Evolutionary conservation across 306 rosid genomes (phyloP).

Genomic region (Carpinus fangiana): DNA sequence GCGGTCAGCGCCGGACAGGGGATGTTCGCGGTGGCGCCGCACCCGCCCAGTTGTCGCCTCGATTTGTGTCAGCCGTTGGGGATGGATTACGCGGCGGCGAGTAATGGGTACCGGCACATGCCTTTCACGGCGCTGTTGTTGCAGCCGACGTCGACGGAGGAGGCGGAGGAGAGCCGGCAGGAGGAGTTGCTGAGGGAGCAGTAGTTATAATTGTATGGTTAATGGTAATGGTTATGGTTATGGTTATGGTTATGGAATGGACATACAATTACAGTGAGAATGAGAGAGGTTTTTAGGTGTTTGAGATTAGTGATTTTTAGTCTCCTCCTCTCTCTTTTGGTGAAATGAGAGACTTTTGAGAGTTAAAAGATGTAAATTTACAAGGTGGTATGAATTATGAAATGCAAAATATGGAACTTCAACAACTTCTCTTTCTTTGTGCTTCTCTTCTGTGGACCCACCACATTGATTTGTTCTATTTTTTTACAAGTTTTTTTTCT

Average conservation of each 20-base stretch:
- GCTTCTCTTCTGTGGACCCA: too few species aligned
- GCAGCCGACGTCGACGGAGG: constrained; percentile 58
- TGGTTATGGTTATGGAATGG: background rate
- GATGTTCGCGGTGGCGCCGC: constrained; percentile 39
- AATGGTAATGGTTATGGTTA: too few species aligned
- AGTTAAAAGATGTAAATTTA: constrained; percentile 34
- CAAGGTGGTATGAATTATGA: background rate
- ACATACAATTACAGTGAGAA: background rate
- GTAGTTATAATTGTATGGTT: constrained; percentile 3
- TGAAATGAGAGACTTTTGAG: background rate
- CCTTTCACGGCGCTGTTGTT: constrained; percentile 81
- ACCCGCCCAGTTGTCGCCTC: constrained; percentile 59
- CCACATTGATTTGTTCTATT: too few species aligned
- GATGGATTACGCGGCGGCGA: constrained; percentile 41
- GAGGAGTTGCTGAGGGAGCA: constrained; percentile 52
- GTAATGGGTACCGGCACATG: constrained; percentile 59
- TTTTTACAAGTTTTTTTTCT: too few species aligned
- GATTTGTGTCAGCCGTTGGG: constrained; percentile 58
- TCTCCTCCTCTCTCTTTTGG: background rate
- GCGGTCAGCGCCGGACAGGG: constrained; percentile 30
- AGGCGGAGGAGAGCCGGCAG: constrained; percentile 45
- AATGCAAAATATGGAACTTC: background rate
- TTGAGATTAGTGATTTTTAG: constrained; percentile 1
- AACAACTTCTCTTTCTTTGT: too few species aligned
- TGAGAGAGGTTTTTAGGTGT: background rate